Evolutionary conservation across 305 asterid genomes (phyloP).

Genomic region (Rubia occidens): DNA sequence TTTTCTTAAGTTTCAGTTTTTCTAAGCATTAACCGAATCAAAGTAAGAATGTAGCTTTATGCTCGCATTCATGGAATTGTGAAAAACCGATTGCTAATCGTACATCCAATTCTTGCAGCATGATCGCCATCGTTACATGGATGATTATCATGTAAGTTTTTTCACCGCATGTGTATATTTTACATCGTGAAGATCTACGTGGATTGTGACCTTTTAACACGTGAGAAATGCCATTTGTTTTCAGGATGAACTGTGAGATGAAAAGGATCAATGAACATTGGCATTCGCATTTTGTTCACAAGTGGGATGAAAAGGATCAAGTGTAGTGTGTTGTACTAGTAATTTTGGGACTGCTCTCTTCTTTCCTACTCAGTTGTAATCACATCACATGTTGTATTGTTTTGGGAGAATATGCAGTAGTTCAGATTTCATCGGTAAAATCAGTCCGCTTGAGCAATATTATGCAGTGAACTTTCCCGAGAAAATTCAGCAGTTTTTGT

Average conservation of each 20-base stretch:
- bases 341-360: neutral
- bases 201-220: neutral
- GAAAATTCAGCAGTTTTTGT: neutral
- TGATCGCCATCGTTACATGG: slow-evolving; percentile 46
- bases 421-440: too few species aligned
- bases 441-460: slow-evolving; percentile 4
- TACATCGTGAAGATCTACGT: neutral
- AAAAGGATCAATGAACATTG: too few species aligned
- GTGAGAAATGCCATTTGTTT: slow-evolving; percentile 10
- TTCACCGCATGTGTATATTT: neutral
- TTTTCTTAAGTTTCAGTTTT: neutral
- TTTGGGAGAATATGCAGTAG: neutral
- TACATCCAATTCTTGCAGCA: slow-evolving; percentile 45
- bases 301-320: neutral
- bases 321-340: slow-evolving; percentile 7
- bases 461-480: slow-evolving; percentile 1
- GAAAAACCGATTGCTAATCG: neutral
- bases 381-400: neutral
- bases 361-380: slow-evolving; percentile 5
- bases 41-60: neutral
- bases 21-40: neutral
- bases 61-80: neutral
- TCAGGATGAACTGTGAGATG: slow-evolving; percentile 77
- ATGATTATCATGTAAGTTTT: slow-evolving; percentile 77
- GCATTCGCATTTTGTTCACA: slow-evolving; percentile 5